Evolutionary conservation across 257 asterid species (phyloP).

Genomic region (Scutellaria minor): DNA sequence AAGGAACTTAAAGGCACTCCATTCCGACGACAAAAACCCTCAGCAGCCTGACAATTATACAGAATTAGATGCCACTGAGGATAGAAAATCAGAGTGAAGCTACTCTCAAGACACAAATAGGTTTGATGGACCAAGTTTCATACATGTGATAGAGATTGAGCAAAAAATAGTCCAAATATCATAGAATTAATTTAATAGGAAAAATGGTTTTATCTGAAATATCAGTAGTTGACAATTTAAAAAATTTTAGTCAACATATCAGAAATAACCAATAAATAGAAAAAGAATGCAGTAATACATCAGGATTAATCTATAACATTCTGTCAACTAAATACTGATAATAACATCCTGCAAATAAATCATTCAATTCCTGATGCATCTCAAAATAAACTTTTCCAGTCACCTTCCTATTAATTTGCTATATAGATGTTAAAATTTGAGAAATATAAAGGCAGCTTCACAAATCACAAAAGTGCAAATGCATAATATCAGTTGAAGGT

Average conservation of each 20-base stretch:
- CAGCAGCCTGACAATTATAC: slow-evolving; percentile 79
- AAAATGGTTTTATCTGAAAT: slow-evolving; percentile 2
- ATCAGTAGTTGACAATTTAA: neutral
- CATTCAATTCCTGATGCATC: neutral
- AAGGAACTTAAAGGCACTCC: slow-evolving; percentile 75
- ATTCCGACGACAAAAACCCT: slow-evolving; percentile 92
- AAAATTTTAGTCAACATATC: neutral
- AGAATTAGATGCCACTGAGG: slow-evolving; percentile 30
- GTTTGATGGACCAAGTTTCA: slow-evolving; percentile 1
- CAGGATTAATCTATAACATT: slow-evolving; percentile 6
- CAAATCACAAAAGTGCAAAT: slow-evolving; percentile 6
- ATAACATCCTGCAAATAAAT: neutral
- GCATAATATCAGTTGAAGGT: neutral
- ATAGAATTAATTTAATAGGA: neutral
- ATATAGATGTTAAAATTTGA: neutral
- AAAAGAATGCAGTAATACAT: neutral
- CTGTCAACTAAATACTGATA: neutral
- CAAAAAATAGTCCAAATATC: neutral
- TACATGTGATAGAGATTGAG: neutral
- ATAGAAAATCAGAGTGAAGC: slow-evolving; percentile 11
- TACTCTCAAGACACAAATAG: slow-evolving; percentile 23
- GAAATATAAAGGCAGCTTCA: neutral
- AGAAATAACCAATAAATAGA: too few species aligned
- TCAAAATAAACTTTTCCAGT: slow-evolving; percentile 18
- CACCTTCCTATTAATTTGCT: neutral